Evolutionary conservation across 257 asterid genomes (phyloP).

Genomic region (Plantago ovata): DNA sequence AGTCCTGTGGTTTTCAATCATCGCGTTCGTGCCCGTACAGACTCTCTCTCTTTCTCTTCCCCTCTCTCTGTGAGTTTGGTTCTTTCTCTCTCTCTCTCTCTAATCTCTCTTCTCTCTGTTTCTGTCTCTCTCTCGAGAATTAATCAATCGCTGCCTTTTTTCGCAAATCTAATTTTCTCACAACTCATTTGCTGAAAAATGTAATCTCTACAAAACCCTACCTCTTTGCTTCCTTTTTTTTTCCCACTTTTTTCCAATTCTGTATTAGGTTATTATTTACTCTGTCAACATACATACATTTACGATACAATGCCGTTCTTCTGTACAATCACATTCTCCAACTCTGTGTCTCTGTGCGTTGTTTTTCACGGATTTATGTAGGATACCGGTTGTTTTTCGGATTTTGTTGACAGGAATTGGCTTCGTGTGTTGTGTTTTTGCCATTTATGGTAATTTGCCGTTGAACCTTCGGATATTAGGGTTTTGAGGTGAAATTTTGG

Average conservation of each 20-base stretch:
- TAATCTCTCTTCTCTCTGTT: conserved; percentile 19
- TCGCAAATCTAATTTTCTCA: conserved; percentile 39
- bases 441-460: conserved; percentile 5
- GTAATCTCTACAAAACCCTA: conserved; percentile 35
- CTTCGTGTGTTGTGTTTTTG: too few species aligned
- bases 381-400: conserved; percentile 1
- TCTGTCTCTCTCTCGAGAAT: conserved; percentile 17
- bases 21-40: conserved; percentile 53
- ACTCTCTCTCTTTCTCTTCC: conserved; percentile 7
- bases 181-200: conserved; percentile 21
- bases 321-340: conserved; percentile 2
- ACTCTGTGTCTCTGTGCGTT: background rate
- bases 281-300: too few species aligned
- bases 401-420: background rate
- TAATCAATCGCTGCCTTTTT: conserved; percentile 32
- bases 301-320: conserved; percentile 11
- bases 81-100: conserved; percentile 42
- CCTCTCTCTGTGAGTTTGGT: conserved; percentile 30
- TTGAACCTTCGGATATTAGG: conserved; percentile 28
- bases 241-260: conserved; percentile 30
- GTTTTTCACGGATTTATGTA: conserved; percentile 16
- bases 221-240: background rate
- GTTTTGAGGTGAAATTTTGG: conserved; percentile 24
- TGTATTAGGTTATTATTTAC: conserved; percentile 14
- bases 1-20: conserved; percentile 72